Evolutionary conservation across 1,139 yeast genomes (phyloP).

Genomic region (Candida pseudoviswanathii): DNA sequence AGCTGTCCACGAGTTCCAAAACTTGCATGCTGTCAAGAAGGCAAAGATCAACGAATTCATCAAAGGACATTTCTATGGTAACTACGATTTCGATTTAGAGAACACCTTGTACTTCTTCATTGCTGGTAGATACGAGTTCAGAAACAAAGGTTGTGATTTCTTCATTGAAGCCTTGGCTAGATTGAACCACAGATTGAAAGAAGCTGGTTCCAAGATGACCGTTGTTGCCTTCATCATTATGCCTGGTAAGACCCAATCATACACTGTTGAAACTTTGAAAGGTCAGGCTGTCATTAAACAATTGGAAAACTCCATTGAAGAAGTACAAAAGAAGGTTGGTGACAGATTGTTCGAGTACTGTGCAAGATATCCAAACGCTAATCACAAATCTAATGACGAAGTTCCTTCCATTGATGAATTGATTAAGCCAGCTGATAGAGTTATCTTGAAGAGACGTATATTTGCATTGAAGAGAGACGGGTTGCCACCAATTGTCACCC

Average conservation of each 20-base stretch:
- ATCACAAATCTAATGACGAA: slow-evolving; percentile 44
- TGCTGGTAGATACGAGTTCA: slow-evolving; percentile 95
- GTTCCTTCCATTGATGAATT: slow-evolving; percentile 74
- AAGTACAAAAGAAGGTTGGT: slow-evolving; percentile 86
- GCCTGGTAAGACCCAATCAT: slow-evolving; percentile 95
- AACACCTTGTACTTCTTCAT: slow-evolving; percentile 93
- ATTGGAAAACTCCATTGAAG: slow-evolving; percentile 84
- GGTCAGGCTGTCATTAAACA: slow-evolving; percentile 97
- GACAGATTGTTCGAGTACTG: slow-evolving; percentile 89
- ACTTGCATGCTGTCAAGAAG: slow-evolving; percentile 88
- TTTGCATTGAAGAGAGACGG: slow-evolving; percentile 88
- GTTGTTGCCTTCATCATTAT: slow-evolving; percentile 97
- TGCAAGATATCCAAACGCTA: slow-evolving; percentile 69
- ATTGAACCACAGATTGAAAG: slow-evolving; percentile 83
- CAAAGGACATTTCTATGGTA: slow-evolving; percentile 96
- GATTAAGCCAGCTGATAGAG: slow-evolving; percentile 86
- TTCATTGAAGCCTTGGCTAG: slow-evolving; percentile 92
- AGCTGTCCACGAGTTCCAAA: slow-evolving; percentile 97
- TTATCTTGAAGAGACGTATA: slow-evolving; percentile 86
- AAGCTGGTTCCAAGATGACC: slow-evolving; percentile 80
- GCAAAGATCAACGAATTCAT: slow-evolving; percentile 92
- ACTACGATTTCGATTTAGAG: slow-evolving; percentile 91
- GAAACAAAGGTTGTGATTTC: slow-evolving; percentile 96
- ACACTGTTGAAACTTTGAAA: slow-evolving; percentile 92
- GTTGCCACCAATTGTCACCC: slow-evolving; percentile 96